Evolutionary conservation across 352 stramenopile species (phyloP).

Genomic region (Pythium folliculosum): DNA sequence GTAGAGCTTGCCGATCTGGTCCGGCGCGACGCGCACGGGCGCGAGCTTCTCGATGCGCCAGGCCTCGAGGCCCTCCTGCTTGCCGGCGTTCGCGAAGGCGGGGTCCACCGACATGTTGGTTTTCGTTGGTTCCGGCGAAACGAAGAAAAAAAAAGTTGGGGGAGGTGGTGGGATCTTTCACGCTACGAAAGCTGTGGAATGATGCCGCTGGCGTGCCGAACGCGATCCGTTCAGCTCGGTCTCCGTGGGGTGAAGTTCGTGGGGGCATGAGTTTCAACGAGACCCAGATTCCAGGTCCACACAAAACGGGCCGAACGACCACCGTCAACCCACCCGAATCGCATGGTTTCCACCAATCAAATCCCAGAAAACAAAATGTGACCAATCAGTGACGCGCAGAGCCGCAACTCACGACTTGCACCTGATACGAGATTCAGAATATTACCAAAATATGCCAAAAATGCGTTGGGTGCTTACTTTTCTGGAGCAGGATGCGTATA

Average conservation of each 20-base stretch:
- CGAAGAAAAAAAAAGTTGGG: background rate
- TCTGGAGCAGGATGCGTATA: no score
- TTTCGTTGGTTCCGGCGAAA: background rate
- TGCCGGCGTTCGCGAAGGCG: constrained; percentile 58
- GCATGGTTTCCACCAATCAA: constrained; percentile 14
- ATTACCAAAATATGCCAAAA: constrained; percentile 14
- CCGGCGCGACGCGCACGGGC: constrained; percentile 50
- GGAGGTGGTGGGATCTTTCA: background rate
- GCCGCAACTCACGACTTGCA: background rate
- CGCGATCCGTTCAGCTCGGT: constrained; percentile 18
- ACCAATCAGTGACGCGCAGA: background rate
- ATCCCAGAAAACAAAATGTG: background rate
- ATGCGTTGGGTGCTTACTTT: background rate
- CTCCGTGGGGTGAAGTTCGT: background rate
- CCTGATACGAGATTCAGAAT: constrained; percentile 8
- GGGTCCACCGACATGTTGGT: constrained; percentile 57
- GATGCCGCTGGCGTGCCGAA: no score
- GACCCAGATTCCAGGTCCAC: background rate
- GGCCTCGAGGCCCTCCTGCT: constrained; percentile 67
- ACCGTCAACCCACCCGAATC: constrained; percentile 3
- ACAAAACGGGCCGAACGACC: background rate
- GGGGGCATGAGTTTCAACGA: constrained; percentile 6
- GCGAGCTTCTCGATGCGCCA: constrained; percentile 87
- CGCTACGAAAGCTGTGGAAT: constrained; percentile 14
- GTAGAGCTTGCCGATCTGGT: constrained; percentile 89